These are phyloP conservation scores for Geotrichum candidum DNA, from an alignment of 1,139 yeast species.

Conservation along the genomic window DNA sequence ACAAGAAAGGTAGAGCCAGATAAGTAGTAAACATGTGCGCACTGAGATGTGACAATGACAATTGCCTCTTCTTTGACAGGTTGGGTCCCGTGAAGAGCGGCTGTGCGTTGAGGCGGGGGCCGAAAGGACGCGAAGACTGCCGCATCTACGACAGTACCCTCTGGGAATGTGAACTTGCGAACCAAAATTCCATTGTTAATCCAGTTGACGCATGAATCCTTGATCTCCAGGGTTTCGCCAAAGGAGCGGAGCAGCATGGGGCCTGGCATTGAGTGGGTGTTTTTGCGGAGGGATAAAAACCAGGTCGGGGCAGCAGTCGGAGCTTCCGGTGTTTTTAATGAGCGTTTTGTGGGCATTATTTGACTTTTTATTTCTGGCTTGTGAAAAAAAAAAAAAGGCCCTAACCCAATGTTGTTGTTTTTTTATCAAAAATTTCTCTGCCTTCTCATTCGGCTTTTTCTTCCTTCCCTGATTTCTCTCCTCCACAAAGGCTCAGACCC, in stretches of 20 bases:
- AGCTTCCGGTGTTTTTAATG: not conserved
- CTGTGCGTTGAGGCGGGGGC: slow-evolving; percentile 18
- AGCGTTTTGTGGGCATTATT: not conserved
- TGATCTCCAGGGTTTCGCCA: slow-evolving; percentile 12
- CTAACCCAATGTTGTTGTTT: not conserved
- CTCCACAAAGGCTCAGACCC: not conserved
- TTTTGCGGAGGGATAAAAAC: not conserved
- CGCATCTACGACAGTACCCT: slow-evolving; percentile 38
- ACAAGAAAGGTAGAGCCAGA: slow-evolving; percentile 55
- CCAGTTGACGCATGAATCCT: slow-evolving; percentile 37
- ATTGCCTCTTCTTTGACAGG: slow-evolving; percentile 28
- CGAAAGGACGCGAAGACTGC: slow-evolving; percentile 48
- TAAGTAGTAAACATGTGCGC: slow-evolving; percentile 45
- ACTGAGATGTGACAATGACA: slow-evolving; percentile 22
- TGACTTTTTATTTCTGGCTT: not conserved
- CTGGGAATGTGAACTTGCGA: slow-evolving; percentile 47
- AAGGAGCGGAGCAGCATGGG: not conserved
- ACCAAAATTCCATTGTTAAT: slow-evolving; percentile 46
- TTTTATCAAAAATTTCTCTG: not conserved
- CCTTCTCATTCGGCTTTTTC: not conserved
- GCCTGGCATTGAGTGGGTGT: not conserved
- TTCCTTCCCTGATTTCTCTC: not conserved
- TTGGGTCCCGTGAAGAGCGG: not conserved
- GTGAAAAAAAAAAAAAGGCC: not conserved
- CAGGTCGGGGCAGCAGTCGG: not conserved